Evolutionary conservation across 495 filamentous ascomycete species (phyloP), one percentile per base, ranked within the genome.

Genomic region (Immersiella caudata): DNA sequence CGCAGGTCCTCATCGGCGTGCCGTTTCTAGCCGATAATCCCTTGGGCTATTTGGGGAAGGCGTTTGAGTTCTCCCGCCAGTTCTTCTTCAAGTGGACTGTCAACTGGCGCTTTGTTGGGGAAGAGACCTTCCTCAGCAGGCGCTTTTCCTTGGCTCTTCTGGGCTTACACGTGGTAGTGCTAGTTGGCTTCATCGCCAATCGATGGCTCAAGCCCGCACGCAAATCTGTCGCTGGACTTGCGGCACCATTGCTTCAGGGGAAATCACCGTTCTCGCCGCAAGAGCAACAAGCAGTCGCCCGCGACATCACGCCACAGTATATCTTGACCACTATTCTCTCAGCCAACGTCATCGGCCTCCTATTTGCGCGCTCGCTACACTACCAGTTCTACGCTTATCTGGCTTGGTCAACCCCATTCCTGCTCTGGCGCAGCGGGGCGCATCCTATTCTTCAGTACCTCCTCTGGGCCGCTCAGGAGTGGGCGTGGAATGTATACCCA

Each of bases 81-180:
- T 99, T 99, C 76, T 83, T 97, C 68, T 97, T 93, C 83, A 94
- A 96, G 75, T 98, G 95, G 95, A 98, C 95, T 0, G 95, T 99
- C 65, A 99, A 99, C 77, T 99, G 94, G 94, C 86, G 94, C 54
- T 97, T 99, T 70, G 77, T 97, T 6, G 88, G 89, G 14, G 93
- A 97, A 74, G 88, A 93, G 22, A 76, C 76, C 1, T 99, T 99
- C 70, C 82, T 96, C 24, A 96, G 92, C 60, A 85, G 79, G 62
- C 75, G 81, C 14, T 97, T 97, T 73, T 87, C 93, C 40, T 57
- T 88, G 21, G 77, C 76, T 8, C 80, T 99, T 51, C 79, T 97
- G 21, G 83, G 79, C 6, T 74, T 89, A 60, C 93, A 99, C 79
- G 78, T 85, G n/a, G 73, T 79, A 25, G 78, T 93, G 3, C 78